These are phyloP conservation scores for Triticum urartu DNA, from an alignment of 176 grass and related monocot genomes.

Conservation along the genomic window DNA sequence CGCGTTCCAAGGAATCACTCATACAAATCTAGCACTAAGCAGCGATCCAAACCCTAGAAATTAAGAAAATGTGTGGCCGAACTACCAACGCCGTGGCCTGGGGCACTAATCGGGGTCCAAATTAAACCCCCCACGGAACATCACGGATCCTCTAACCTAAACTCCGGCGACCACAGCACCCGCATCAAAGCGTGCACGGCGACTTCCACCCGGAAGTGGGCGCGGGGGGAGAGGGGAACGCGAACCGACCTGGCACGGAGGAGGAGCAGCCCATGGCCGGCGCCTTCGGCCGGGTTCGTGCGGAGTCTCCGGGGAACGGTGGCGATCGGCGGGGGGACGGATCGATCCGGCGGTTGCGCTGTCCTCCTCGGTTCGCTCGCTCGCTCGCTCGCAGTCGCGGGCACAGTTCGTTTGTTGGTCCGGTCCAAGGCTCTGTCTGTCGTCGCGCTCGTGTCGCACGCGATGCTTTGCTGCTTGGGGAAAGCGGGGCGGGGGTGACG, in stretches of 20 bases:
- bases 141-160: background rate
- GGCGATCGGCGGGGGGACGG: background rate
- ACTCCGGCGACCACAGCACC: background rate
- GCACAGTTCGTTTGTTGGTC: background rate
- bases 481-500: background rate
- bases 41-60: background rate
- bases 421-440: background rate
- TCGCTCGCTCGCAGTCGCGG: background rate
- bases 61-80: background rate
- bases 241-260: slow-evolving; percentile 76
- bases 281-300: background rate
- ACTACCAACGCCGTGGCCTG: background rate
- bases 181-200: background rate
- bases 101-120: slow-evolving; percentile 4
- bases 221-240: background rate
- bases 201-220: background rate
- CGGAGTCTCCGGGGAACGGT: background rate
- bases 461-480: slow-evolving; percentile 24
- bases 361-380: background rate
- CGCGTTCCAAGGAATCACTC: background rate
- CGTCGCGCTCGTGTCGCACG: background rate
- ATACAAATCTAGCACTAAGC: background rate
- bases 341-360: slow-evolving; percentile 12
- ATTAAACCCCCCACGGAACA: background rate
- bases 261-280: slow-evolving; percentile 71